These are phyloP conservation scores for Lycium barbarum DNA, from an alignment of 257 asterid species.

Conservation along the genomic window DNA sequence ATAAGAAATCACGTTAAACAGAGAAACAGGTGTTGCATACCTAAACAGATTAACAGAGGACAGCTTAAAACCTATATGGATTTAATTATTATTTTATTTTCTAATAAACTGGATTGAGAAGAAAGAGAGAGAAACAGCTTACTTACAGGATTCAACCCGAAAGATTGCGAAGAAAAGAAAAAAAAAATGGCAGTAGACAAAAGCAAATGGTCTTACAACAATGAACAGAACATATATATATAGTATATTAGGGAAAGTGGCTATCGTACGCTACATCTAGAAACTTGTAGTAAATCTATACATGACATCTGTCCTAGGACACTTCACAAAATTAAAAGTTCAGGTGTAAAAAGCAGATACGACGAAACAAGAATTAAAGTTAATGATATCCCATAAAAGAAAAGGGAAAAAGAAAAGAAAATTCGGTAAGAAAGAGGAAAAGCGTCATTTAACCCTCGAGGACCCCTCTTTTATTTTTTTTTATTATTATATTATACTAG, in stretches of 20 bases:
- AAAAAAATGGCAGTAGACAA: neutral
- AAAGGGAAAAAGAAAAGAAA: too few relatives aligned
- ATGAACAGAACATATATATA: too few relatives aligned
- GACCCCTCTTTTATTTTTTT: too few relatives aligned
- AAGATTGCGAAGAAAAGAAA: neutral
- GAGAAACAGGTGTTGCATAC: neutral
- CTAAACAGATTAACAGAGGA: neutral
- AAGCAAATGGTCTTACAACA: neutral
- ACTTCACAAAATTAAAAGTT: neutral
- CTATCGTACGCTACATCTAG: neutral
- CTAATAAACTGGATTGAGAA: neutral
- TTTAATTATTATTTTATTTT: neutral
- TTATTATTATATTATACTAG: too few relatives aligned
- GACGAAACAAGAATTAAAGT: too few relatives aligned
- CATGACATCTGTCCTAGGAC: conserved; percentile 23
- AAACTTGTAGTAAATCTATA: neutral
- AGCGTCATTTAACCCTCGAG: too few relatives aligned
- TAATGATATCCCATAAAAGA: too few relatives aligned
- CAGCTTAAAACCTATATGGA: neutral
- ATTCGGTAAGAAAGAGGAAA: too few relatives aligned
- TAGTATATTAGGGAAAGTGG: too few relatives aligned
- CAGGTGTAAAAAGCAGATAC: neutral
- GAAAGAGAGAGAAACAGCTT: neutral
- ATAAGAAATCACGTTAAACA: neutral
- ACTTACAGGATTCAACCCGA: neutral